phyloP scores from a whole-genome alignment of 2,329 filamentous ascomycete species.

The Aspergillus nomiae region DNA sequence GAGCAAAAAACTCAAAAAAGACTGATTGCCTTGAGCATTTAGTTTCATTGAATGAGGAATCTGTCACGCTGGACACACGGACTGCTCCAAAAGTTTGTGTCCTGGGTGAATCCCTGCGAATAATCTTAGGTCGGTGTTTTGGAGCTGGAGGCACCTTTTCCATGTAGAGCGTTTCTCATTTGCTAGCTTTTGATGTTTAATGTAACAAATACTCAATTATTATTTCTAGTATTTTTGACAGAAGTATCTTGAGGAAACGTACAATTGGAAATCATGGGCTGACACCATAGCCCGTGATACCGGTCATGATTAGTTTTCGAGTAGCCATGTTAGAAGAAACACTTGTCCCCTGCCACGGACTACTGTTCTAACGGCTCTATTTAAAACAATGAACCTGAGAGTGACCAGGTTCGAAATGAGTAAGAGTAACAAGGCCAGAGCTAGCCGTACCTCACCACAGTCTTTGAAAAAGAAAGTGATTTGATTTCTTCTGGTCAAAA shows the following conservation, averaged over 20 bases:
- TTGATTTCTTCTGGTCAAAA: not conserved
- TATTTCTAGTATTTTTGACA: not conserved
- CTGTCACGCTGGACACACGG: not conserved
- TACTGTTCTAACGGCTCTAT: not conserved
- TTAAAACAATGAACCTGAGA: not conserved
- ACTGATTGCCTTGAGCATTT: slow-evolving; percentile 8
- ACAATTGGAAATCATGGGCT: not conserved
- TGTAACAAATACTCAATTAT: not conserved
- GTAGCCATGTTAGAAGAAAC: not conserved
- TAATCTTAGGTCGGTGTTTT: slow-evolving; percentile 5
- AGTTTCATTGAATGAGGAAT: not conserved
- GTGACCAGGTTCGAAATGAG: not conserved
- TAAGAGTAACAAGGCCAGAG: not conserved
- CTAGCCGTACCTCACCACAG: slow-evolving; percentile 12
- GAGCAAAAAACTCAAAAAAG: slow-evolving; percentile 35
- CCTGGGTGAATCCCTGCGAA: not conserved
- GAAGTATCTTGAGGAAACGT: not conserved
- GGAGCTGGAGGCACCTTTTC: slow-evolving; percentile 11
- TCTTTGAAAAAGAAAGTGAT: slow-evolving; percentile 9
- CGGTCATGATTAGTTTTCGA: not conserved
- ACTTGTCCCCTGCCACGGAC: not conserved
- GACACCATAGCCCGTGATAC: not conserved
- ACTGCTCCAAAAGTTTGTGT: not conserved
- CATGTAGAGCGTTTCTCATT: slow-evolving; percentile 17
- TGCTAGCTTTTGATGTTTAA: slow-evolving; percentile 6